These are phyloP conservation scores for Arbutus unedo DNA, from an alignment of 148 eudicot genomes.

Conservation along the genomic window DNA sequence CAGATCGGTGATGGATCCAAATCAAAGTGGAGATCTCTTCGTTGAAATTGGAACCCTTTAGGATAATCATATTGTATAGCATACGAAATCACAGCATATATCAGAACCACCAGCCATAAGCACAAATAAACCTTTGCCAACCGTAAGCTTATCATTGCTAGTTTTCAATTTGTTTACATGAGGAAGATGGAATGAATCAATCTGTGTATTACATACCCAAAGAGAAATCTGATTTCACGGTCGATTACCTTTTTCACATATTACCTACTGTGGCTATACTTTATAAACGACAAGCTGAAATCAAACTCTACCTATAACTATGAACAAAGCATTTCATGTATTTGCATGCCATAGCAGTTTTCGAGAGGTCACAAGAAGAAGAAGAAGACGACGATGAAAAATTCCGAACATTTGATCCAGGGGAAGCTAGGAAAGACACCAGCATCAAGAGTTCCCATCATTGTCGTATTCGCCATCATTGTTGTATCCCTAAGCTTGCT, in stretches of 20 bases:
- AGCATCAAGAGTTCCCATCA: not conserved
- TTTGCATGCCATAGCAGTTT: not conserved
- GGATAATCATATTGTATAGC: not conserved
- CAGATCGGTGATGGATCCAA: too few relatives aligned
- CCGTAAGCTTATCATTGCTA: too few relatives aligned
- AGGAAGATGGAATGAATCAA: too few relatives aligned
- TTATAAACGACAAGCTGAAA: not conserved
- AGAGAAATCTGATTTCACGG: too few relatives aligned
- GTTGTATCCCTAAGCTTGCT: slow-evolving; percentile 20
- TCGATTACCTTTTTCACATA: too few relatives aligned
- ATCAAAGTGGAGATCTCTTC: not conserved
- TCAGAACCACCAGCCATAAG: not conserved
- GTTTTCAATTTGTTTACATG: too few relatives aligned
- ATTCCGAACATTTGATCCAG: not conserved
- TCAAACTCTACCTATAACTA: not conserved
- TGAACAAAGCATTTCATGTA: not conserved
- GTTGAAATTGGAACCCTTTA: not conserved
- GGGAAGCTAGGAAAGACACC: not conserved
- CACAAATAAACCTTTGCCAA: not conserved
- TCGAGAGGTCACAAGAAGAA: not conserved
- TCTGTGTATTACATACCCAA: too few relatives aligned
- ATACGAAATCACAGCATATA: not conserved
- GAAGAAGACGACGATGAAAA: not conserved
- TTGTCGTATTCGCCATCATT: slow-evolving; percentile 16
- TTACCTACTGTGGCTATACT: too few relatives aligned